Base-by-base conservation (phyloP, 257 asterid species). In the Solanum dulcamara region DNA sequence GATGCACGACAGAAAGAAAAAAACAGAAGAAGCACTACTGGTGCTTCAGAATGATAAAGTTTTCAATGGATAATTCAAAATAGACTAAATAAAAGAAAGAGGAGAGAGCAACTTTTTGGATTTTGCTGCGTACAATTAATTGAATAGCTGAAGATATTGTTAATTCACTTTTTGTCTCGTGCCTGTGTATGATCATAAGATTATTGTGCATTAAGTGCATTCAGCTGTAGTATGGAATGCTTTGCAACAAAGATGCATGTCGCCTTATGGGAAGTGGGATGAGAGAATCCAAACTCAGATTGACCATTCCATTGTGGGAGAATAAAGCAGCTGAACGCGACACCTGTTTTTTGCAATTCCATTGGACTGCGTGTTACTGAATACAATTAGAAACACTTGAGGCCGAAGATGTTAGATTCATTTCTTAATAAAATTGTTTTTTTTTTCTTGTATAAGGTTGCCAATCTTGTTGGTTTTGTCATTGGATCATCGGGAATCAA, bases 381-480 rank as follows among this genome's bases (percentile, higher is more conserved):
- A 20, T 70, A 33, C 37, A 55, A 28, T 33, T 57, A 53, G 72
- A 26, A 42, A 37, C 30, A 81, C 74, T 55, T 60, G n/a, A 24
- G 7, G 60, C 10, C 17, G 2, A 82, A 82, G 22, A 60, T 30
- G 51, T 4, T 18, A 81, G 22, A 30, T 81, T 81, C 7, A 32
- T 24, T 38, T 81, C 60, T 81, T 42, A 60, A 37, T 81, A 87
- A 57, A n/a, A 53, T 32, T 80, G 81, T 66, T 86, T 62, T 59
- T 86, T 87, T 93, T 87, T 92, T 20, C 57, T 40, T 72, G 55
- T 40, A 40, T 40, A 72, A 96, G 98, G 97, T 95, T 87, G 99
- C 98, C 68, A 96, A 96, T 89, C 98, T 96, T 82, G 97, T 95
- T 37, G 99, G 98, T 42, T 96, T 96, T 89, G 99, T 96, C 40